Evolutionary conservation across 2,329 filamentous ascomycete species (phyloP).

Genomic region (Aspergillus puulaauensis): DNA sequence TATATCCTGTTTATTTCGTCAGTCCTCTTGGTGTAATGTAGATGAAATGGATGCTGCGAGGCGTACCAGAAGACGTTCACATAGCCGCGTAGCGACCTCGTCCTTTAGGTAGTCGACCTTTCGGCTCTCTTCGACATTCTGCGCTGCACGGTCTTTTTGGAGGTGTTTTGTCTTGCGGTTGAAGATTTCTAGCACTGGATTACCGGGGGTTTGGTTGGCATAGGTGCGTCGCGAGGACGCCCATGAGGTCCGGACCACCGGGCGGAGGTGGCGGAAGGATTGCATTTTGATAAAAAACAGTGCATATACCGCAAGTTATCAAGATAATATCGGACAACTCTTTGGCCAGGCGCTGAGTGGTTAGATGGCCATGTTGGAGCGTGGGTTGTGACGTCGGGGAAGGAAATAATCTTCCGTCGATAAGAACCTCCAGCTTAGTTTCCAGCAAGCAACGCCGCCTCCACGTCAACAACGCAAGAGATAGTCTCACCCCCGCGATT

Average conservation of each 20-base stretch:
- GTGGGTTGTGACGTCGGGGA: slow-evolving; percentile 4
- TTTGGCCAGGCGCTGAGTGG: not conserved
- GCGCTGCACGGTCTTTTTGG: slow-evolving; percentile 83
- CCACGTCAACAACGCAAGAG: not conserved
- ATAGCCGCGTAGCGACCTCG: slow-evolving; percentile 80
- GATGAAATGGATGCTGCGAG: not conserved
- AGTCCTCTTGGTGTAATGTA: slow-evolving; percentile 8
- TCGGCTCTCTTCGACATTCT: slow-evolving; percentile 68
- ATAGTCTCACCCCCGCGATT: not conserved
- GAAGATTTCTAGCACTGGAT: slow-evolving; percentile 85
- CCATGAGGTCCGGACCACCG: not conserved
- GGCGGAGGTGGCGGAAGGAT: slow-evolving; percentile 17
- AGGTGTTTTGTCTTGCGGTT: slow-evolving; percentile 83
- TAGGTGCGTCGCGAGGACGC: slow-evolving; percentile 53
- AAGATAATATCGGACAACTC: too few species aligned
- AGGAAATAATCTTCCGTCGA: slow-evolving; percentile 1
- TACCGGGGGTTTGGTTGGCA: slow-evolving; percentile 74
- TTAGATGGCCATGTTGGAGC: not conserved
- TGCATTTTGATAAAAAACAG: slow-evolving; percentile 7
- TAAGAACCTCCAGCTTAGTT: not conserved
- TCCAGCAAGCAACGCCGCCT: slow-evolving; percentile 1
- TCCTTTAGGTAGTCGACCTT: slow-evolving; percentile 91
- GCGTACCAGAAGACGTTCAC: slow-evolving; percentile 76
- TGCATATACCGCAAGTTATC: too few species aligned
- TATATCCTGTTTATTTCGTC: slow-evolving; percentile 66